Evolutionary conservation across 768 basidiomycete genomes (phyloP).

Genomic region (Sarcomyxa edulis): DNA sequence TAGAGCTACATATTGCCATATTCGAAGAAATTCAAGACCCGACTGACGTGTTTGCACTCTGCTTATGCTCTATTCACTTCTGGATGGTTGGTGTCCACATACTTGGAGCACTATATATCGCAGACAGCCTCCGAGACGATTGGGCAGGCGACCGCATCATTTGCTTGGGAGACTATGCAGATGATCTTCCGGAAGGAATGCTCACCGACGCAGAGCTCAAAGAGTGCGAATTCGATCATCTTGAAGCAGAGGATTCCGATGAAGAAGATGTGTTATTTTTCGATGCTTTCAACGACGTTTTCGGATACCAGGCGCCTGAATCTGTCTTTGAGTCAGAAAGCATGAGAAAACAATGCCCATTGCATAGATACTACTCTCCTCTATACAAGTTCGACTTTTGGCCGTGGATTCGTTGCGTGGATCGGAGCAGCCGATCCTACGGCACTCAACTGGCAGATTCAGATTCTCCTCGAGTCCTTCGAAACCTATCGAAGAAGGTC

Average conservation of each 20-base stretch:
- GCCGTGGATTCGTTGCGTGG: too few species aligned
- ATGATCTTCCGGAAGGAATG: conserved; percentile 7
- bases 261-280: not conserved
- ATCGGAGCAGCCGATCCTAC: too few species aligned
- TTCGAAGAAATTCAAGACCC: not conserved
- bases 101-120: too few species aligned
- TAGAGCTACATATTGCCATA: not conserved
- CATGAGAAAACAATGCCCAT: too few species aligned
- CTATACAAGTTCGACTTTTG: too few species aligned
- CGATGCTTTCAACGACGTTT: not conserved
- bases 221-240: not conserved
- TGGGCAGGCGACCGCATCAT: conserved; percentile 8
- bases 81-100: not conserved
- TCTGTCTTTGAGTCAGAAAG: too few species aligned
- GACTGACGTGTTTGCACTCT: not conserved
- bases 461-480: too few species aligned
- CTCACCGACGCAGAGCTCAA: conserved; percentile 6
- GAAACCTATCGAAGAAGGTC: too few species aligned
- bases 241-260: not conserved
- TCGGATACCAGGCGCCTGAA: not conserved
- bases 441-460: too few species aligned
- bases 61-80: not conserved
- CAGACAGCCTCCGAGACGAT: not conserved
- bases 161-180: conserved; percentile 7
- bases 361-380: too few species aligned